Evolutionary conservation across 495 filamentous ascomycete species (phyloP).

Genomic region (Annulohypoxylon bovei): DNA sequence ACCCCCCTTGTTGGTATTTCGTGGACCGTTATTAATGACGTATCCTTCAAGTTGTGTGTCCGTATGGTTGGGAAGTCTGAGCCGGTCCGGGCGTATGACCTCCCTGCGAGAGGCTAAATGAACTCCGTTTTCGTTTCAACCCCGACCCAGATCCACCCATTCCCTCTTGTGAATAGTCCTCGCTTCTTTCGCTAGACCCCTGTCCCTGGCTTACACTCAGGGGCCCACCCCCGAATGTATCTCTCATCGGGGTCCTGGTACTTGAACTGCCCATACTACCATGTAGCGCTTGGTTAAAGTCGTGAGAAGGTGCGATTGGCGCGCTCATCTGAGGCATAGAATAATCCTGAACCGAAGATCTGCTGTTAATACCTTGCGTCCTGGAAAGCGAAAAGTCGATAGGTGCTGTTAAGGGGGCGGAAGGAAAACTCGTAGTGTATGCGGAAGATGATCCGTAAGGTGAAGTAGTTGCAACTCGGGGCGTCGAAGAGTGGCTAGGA

Average conservation of each 20-base stretch:
- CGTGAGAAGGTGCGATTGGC: constrained; percentile 62
- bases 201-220: constrained; percentile 50
- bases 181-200: constrained; percentile 47
- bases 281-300: constrained; percentile 62
- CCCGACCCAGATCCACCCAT: constrained; percentile 43
- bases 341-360: constrained; percentile 57
- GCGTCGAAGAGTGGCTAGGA: constrained; percentile 51
- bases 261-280: constrained; percentile 54
- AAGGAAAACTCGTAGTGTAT: constrained; percentile 62
- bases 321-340: constrained; percentile 66
- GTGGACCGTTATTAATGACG: constrained; percentile 4
- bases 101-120: constrained; percentile 45
- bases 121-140: constrained; percentile 64
- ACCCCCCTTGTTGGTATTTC: not conserved
- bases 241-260: constrained; percentile 57
- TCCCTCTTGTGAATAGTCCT: constrained; percentile 54
- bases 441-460: constrained; percentile 55
- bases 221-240: constrained; percentile 55
- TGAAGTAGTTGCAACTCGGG: constrained; percentile 50
- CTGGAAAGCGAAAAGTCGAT: constrained; percentile 63
- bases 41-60: constrained; percentile 39
- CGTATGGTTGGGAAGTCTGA: constrained; percentile 44
- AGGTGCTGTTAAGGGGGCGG: constrained; percentile 63
- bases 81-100: constrained; percentile 38
- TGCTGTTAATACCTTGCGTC: constrained; percentile 50